Evolutionary conservation across 768 basidiomycete genomes (phyloP).

Genomic region (Lepiota brunneoincarnata): DNA sequence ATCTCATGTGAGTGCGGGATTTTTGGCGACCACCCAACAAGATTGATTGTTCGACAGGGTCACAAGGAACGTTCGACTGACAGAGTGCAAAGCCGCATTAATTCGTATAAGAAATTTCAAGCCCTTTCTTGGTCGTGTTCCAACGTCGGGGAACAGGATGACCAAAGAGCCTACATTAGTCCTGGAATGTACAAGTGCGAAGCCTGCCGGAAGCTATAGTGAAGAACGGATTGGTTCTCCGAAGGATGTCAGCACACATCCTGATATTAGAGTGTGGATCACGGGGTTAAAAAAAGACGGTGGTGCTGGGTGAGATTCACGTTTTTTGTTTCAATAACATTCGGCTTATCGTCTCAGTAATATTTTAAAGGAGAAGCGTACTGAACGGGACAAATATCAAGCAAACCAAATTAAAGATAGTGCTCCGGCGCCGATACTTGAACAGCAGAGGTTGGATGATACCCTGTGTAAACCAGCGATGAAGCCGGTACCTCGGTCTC

Average conservation of each 20-base stretch:
- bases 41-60: conserved; percentile 16
- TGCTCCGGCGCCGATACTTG: background rate
- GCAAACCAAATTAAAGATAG: background rate
- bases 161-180: conserved; percentile 39
- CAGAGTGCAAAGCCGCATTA: conserved; percentile 44
- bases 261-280: conserved; percentile 48
- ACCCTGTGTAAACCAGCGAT: background rate
- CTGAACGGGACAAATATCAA: background rate
- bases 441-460: background rate
- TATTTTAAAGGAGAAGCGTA: conserved; percentile 18
- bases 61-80: conserved; percentile 32
- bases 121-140: conserved; percentile 51
- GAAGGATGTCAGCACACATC: conserved; percentile 37
- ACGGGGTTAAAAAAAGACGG: conserved; percentile 53
- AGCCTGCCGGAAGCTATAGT: conserved; percentile 36
- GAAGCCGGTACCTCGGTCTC: background rate
- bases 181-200: conserved; percentile 49
- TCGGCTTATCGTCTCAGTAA: conserved; percentile 35
- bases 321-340: conserved; percentile 1
- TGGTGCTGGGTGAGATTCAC: conserved; percentile 53
- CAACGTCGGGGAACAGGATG: conserved; percentile 38
- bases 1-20: conserved; percentile 32
- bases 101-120: conserved; percentile 48
- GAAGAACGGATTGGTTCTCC: conserved; percentile 54
- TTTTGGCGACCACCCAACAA: background rate